phyloP scores from a whole-genome alignment of 2,329 filamentous ascomycete species.

The Leptoxyphium fumago region DNA sequence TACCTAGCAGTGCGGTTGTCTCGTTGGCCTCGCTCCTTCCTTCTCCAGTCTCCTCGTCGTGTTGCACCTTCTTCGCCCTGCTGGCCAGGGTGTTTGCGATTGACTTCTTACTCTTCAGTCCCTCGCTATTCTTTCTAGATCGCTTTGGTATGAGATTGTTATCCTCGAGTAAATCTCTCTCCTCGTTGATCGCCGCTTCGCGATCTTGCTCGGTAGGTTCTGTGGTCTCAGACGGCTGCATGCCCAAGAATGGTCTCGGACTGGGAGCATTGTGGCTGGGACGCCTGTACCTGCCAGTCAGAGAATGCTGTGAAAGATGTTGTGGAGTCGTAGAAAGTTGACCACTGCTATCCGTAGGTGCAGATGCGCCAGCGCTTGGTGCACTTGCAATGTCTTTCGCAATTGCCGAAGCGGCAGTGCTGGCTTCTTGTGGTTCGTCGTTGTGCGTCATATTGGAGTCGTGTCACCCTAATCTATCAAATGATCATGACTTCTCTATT shows the following conservation, averaged over 20 bases:
- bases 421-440: constrained; percentile 5
- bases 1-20: constrained; percentile 33
- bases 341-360: not conserved
- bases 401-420: constrained; percentile 3
- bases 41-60: constrained; percentile 12
- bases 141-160: constrained; percentile 39
- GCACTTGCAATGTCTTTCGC: not conserved
- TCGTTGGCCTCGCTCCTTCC: constrained; percentile 21
- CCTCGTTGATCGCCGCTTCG: constrained; percentile 39
- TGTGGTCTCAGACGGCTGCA: constrained; percentile 35
- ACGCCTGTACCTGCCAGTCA: constrained; percentile 56
- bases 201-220: constrained; percentile 33
- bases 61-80: constrained; percentile 17
- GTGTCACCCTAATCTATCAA: too few relatives aligned
- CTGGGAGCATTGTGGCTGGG: constrained; percentile 64
- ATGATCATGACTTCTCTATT: too few relatives aligned
- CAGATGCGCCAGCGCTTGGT: too few relatives aligned
- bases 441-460: constrained; percentile 1
- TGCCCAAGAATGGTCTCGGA: constrained; percentile 52
- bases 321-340: not conserved
- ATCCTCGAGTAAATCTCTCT: constrained; percentile 43
- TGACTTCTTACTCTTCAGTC: constrained; percentile 8
- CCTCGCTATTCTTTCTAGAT: constrained; percentile 5
- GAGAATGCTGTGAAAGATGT: constrained; percentile 25
- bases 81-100: constrained; percentile 6